Evolutionary conservation across 495 filamentous ascomycete species (phyloP).

Genomic region (Trichoderma erinaceum): DNA sequence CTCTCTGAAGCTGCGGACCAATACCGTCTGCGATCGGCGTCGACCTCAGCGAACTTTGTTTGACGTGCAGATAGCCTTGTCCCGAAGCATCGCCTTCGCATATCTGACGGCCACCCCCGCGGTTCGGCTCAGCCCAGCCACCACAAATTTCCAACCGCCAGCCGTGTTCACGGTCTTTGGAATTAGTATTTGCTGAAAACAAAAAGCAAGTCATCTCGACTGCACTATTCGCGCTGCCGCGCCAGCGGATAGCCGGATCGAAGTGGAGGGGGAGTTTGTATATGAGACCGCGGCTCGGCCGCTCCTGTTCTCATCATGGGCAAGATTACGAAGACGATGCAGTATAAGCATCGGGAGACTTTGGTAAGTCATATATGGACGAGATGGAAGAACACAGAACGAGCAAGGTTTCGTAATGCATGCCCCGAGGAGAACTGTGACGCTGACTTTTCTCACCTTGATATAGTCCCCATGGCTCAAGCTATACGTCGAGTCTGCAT

Average conservation of each 20-base stretch:
- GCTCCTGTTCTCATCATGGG: slow-evolving; percentile 62
- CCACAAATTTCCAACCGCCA: neutral
- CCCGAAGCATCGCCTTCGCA: neutral
- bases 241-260: slow-evolving; percentile 18
- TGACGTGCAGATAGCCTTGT: neutral
- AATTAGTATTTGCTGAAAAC: neutral
- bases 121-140: neutral
- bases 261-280: slow-evolving; percentile 44
- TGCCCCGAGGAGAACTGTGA: slow-evolving; percentile 25
- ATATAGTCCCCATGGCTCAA: slow-evolving; percentile 77
- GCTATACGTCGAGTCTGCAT: slow-evolving; percentile 65
- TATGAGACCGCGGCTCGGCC: slow-evolving; percentile 45
- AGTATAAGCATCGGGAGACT: slow-evolving; percentile 87
- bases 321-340: slow-evolving; percentile 94
- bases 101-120: neutral
- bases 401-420: slow-evolving; percentile 14
- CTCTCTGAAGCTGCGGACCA: neutral
- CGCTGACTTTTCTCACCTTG: slow-evolving; percentile 27
- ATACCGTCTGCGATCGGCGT: neutral
- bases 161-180: neutral
- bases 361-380: slow-evolving; percentile 51
- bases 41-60: neutral
- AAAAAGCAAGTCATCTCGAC: neutral
- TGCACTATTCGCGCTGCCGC: slow-evolving; percentile 11
- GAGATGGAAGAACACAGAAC: neutral